Conservation (phyloP, 352 stramenopile species). For the Pythium guiyangense region DNA sequence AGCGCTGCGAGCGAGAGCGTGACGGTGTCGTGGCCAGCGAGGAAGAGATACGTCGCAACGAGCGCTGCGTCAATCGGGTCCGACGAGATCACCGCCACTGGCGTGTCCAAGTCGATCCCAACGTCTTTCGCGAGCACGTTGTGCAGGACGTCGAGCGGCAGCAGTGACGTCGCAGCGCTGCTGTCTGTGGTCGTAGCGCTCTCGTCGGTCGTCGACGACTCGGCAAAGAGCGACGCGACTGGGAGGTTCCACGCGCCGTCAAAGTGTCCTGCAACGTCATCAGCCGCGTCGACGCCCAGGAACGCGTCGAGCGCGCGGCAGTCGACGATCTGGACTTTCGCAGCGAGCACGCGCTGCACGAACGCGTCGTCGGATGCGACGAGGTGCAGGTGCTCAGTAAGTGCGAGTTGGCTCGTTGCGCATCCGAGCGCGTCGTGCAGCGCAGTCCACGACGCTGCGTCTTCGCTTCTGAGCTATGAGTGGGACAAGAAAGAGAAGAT, state of each 20-base stretch:
- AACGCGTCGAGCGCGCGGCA: conserved; percentile 43
- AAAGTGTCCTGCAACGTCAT: conserved; percentile 51
- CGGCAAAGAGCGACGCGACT: conserved; percentile 46
- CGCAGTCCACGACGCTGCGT: conserved; percentile 23
- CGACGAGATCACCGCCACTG: conserved; percentile 40
- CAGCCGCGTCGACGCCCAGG: conserved; percentile 30
- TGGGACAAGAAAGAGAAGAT: neutral
- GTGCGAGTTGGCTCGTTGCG: conserved; percentile 26
- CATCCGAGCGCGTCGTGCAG: conserved; percentile 40
- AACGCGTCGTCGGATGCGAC: conserved; percentile 19
- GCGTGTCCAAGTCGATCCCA: conserved; percentile 29
- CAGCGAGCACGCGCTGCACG: conserved; percentile 21
- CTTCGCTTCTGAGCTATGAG: conserved; percentile 19
- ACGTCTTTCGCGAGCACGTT: conserved; percentile 32
- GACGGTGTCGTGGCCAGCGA: conserved; percentile 31
- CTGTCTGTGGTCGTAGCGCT: conserved; percentile 8
- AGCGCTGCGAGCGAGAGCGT: conserved; percentile 37
- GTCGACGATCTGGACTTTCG: conserved; percentile 44
- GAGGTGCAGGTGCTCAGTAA: conserved; percentile 19
- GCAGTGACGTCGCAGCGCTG: conserved; percentile 23
- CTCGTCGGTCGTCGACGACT: neutral
- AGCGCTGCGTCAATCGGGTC: conserved; percentile 45
- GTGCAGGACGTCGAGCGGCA: conserved; percentile 31
- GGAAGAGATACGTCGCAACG: conserved; percentile 49
- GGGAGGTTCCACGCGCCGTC: conserved; percentile 42